Evolutionary conservation across 2,329 filamentous ascomycete genomes (phyloP).

Genomic region (Scolecobasidium constrictum): DNA sequence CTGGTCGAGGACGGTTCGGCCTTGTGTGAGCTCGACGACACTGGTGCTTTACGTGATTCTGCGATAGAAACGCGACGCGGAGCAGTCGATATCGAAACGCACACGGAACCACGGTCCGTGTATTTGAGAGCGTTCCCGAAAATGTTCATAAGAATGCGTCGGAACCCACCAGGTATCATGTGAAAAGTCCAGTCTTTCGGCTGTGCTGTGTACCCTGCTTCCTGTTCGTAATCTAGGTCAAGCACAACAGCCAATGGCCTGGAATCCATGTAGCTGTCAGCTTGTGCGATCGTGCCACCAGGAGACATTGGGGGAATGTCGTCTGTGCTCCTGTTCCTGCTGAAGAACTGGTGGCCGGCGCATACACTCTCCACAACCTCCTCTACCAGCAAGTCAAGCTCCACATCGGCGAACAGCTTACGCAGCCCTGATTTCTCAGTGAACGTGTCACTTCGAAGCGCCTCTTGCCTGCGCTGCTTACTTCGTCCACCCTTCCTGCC

Average conservation of each 20-base stretch:
- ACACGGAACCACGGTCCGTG: constrained; percentile 41
- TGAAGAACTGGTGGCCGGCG: constrained; percentile 4
- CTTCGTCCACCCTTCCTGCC: not conserved
- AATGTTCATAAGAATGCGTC: constrained; percentile 52
- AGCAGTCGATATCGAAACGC: constrained; percentile 22
- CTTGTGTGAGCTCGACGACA: not conserved
- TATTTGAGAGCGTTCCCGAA: constrained; percentile 55
- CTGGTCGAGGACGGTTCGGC: not conserved
- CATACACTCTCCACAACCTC: constrained; percentile 10
- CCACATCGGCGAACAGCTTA: not conserved
- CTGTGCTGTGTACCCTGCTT: constrained; percentile 29
- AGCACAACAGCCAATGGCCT: constrained; percentile 29
- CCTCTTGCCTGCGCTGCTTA: not conserved
- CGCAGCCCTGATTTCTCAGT: not conserved
- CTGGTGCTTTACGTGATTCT: not conserved
- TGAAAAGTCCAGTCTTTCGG: constrained; percentile 45
- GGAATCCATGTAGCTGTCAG: not conserved
- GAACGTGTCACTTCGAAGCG: not conserved
- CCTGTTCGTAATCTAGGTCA: constrained; percentile 28
- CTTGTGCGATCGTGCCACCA: not conserved
- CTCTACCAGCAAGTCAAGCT: constrained; percentile 8
- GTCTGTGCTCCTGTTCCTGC: not conserved
- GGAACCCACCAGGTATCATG: constrained; percentile 40
- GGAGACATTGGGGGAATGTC: not conserved
- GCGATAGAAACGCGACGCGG: not conserved